Conservation (phyloP, 108 stramenopile genomes). For the Parmales sp. region DNA sequence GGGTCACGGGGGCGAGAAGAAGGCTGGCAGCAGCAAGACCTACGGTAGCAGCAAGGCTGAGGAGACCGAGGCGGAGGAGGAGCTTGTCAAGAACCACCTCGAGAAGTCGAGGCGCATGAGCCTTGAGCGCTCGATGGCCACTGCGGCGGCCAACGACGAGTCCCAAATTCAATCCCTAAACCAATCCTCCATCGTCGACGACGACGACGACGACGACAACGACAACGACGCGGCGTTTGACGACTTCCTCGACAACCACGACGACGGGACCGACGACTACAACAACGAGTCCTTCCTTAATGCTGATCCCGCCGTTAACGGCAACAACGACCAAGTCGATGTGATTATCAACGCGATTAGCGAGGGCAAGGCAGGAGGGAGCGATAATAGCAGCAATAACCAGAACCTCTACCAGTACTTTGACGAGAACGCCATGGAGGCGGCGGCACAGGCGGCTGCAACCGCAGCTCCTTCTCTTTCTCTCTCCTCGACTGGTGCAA, state of each 20-base stretch:
- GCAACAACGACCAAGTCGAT: conserved; percentile 29
- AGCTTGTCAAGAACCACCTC: conserved; percentile 37
- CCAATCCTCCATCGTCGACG: too few species aligned
- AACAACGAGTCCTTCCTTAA: background rate
- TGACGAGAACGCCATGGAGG: conserved; percentile 45
- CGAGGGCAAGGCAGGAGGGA: conserved; percentile 48
- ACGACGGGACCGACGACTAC: conserved; percentile 28
- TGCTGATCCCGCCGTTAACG: background rate
- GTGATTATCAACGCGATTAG: conserved; percentile 58
- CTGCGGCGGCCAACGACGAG: background rate
- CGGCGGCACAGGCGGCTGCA: too few species aligned
- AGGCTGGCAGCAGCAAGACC: background rate
- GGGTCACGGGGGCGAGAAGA: background rate
- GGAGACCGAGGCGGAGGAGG: conserved; percentile 64
- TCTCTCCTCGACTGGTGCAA: too few species aligned
- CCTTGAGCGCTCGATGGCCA: background rate
- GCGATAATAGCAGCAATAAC: conserved; percentile 21
- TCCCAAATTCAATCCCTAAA: too few species aligned
- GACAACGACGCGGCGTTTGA: conserved; percentile 25
- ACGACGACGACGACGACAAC: conserved; percentile 26
- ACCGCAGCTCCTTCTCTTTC: too few species aligned
- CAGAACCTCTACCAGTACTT: conserved; percentile 52
- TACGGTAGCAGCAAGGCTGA: conserved; percentile 51
- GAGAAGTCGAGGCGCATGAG: background rate
- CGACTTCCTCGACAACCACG: conserved; percentile 26